Evolutionary conservation across 306 rosid species (phyloP).

Genomic region (Comarum palustre): DNA sequence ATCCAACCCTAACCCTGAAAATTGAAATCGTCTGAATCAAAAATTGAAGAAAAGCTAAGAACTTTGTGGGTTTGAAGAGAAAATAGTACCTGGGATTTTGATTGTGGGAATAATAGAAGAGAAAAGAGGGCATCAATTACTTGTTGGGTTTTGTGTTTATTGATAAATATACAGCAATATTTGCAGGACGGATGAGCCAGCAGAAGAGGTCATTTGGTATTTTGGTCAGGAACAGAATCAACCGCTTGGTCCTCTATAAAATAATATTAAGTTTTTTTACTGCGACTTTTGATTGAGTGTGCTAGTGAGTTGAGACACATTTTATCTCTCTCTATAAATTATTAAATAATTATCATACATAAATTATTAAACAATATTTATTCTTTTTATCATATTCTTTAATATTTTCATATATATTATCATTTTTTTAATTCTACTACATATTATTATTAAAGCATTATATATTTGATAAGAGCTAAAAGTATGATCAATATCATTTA

Average conservation of each 20-base stretch:
- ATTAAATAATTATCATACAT: too few relatives aligned
- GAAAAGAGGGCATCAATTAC: neutral
- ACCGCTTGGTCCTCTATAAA: neutral
- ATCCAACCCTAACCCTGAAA: slow-evolving; percentile 10
- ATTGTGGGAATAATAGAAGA: slow-evolving; percentile 21
- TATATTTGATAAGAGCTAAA: too few relatives aligned
- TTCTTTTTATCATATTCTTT: too few relatives aligned
- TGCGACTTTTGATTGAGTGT: neutral
- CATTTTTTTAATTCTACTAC: too few relatives aligned
- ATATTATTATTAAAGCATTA: too few relatives aligned
- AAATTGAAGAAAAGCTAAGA: slow-evolving; percentile 12
- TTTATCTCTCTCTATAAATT: too few relatives aligned
- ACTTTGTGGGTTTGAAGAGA: slow-evolving; percentile 18
- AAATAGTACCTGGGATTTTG: slow-evolving; percentile 39
- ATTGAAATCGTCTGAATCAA: neutral
- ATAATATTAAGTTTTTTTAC: neutral
- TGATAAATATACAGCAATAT: slow-evolving; percentile 14
- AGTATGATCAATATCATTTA: too few relatives aligned
- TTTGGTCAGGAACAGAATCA: slow-evolving; percentile 8
- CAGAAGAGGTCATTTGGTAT: slow-evolving; percentile 10
- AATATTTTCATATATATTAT: too few relatives aligned
- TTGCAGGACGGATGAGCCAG: slow-evolving; percentile 38
- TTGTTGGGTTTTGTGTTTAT: neutral
- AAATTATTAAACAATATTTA: too few relatives aligned
- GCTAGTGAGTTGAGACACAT: too few relatives aligned